Base-by-base conservation (phyloP, 805 yeast species). In the Barnettozyma sp. region DNA sequence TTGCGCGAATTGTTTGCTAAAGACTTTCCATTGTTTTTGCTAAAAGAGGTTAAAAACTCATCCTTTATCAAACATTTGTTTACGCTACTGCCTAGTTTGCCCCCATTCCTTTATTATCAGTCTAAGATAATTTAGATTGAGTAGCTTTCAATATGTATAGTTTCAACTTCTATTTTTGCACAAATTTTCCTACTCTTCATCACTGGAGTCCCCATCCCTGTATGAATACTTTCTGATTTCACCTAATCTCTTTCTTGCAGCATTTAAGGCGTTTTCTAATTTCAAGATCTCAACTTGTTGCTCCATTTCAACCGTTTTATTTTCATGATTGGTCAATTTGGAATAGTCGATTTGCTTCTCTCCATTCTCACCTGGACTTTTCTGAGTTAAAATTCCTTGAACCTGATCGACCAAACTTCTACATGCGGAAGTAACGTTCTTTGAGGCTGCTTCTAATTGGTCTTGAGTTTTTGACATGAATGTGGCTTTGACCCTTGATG, bases 231-330 rank as follows among this genome's bases (percentile, higher is more conserved):
- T 82, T 56, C 96, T 67, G 42, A 87, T 86, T 46, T 83, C 94
- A 20, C 94, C 92, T 42, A 86, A 65, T 49, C 82, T 73, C 61
- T 82, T 84, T 55, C 95, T 69, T 1, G 95, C 92, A 15, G 72
- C 58, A 31, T 62, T 62, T 47, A 87, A 65, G 30, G 81, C 72
- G 48, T 82, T 82, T 51, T 86, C 95, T 38, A 86, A 65, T 57
- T 82, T 83, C 58, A 86, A 66, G 34, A 87, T 86, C 54, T 83
- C 88, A 6, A 86, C 95, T 56, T 86, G 96, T 58, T 85, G 95
- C 54, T 85, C 94, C 94, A 86, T 83, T 49, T 87, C 92, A 16
- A 75, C 72, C 0, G 94, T 82, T 58, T 81, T 82, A 49, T 83
- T 85, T 57, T 85, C 94, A 54, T 82, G 84, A 21, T 82, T 71